Evolutionary conservation across 2,329 filamentous ascomycete species (phyloP).

Genomic region (Neobulgaria alba): DNA sequence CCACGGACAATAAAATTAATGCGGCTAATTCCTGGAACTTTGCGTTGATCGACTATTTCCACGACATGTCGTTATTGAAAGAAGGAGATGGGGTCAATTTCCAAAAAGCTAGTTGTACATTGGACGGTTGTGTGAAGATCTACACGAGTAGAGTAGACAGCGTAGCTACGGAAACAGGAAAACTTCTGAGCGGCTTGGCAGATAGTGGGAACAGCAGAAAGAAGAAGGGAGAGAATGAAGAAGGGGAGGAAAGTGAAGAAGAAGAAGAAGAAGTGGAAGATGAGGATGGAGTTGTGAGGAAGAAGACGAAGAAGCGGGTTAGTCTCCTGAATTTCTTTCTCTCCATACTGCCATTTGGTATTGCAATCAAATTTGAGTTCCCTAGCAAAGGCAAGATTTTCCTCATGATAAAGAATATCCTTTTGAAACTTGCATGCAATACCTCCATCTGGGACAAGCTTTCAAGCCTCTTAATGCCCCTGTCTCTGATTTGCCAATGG

Average conservation of each 20-base stretch:
- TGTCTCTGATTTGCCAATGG: too few species aligned
- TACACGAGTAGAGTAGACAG: constrained; percentile 98
- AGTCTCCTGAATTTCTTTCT: constrained; percentile 14
- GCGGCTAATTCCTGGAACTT: constrained; percentile 99
- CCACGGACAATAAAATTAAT: constrained; percentile 98
- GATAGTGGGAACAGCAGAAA: constrained; percentile 71
- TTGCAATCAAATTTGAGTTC: not conserved
- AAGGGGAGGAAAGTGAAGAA: constrained; percentile 56
- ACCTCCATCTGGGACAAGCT: not conserved
- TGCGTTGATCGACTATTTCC: constrained; percentile 98
- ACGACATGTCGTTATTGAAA: constrained; percentile 95
- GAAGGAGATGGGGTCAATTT: constrained; percentile 98
- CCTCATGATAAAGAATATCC: too few species aligned
- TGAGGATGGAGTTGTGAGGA: constrained; percentile 41
- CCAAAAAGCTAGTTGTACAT: constrained; percentile 93
- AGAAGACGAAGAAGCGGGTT: constrained; percentile 70
- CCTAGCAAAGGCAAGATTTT: too few species aligned
- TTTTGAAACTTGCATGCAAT: too few species aligned
- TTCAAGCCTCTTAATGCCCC: not conserved
- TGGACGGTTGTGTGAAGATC: constrained; percentile 98
- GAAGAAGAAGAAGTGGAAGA: constrained; percentile 57
- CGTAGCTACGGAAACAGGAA: constrained; percentile 93
- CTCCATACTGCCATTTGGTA: not conserved
- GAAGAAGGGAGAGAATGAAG: constrained; percentile 59
- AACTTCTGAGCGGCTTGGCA: constrained; percentile 84